phyloP scores from a whole-genome alignment of 306 rosid genomes.

The Casuarina glauca region DNA sequence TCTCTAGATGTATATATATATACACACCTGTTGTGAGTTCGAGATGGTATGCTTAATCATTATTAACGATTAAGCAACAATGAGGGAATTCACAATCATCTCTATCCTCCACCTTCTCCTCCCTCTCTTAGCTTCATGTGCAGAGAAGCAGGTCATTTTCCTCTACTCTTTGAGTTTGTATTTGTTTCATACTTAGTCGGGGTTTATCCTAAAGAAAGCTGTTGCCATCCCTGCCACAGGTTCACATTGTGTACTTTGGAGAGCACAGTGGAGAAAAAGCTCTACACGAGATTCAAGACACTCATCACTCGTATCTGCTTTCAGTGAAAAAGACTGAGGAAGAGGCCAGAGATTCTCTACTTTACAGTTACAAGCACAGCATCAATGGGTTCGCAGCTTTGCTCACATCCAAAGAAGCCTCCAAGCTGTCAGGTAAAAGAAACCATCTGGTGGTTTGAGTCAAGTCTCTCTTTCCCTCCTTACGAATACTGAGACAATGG shows the following conservation, averaged over 20 bases:
- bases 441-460: neutral
- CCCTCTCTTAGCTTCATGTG: constrained; percentile 32
- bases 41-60: too few species aligned
- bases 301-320: constrained; percentile 60
- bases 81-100: constrained; percentile 15
- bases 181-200: neutral
- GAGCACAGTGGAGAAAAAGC: constrained; percentile 46
- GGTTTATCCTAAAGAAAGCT: too few species aligned
- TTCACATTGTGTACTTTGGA: constrained; percentile 63
- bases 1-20: too few species aligned
- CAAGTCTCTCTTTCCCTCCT: neutral
- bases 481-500: neutral
- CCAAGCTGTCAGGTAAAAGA: constrained; percentile 57
- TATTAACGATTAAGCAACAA: neutral
- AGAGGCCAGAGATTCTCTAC: constrained; percentile 60
- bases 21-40: too few species aligned
- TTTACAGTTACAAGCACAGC: constrained; percentile 81
- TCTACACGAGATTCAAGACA: constrained; percentile 48
- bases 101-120: constrained; percentile 21
- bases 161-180: neutral
- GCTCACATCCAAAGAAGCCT: constrained; percentile 68
- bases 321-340: constrained; percentile 62
- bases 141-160: constrained; percentile 22
- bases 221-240: constrained; percentile 28
- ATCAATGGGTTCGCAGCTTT: constrained; percentile 93